These are phyloP conservation scores for Globisporangium polare DNA, from an alignment of 352 stramenopile genomes.

Conservation along the genomic window DNA sequence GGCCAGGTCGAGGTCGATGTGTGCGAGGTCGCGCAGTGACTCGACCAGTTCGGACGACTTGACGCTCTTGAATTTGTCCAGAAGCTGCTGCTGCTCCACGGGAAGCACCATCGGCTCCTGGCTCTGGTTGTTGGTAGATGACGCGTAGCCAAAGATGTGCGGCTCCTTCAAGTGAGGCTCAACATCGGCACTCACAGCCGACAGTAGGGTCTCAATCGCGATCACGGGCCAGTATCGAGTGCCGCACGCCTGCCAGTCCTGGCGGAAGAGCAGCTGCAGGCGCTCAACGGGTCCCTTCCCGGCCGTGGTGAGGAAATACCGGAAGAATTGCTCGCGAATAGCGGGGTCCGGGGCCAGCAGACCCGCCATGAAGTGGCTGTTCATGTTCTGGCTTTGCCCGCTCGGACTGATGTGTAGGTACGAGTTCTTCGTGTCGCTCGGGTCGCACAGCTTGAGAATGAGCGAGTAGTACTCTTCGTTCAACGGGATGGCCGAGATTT, in stretches of 20 bases:
- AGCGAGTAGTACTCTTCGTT: slow-evolving; percentile 79
- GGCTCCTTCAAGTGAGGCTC: slow-evolving; percentile 13
- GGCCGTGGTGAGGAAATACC: slow-evolving; percentile 50
- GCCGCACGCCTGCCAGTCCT: slow-evolving; percentile 86
- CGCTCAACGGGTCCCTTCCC: slow-evolving; percentile 39
- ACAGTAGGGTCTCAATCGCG: slow-evolving; percentile 69
- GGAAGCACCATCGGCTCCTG: not conserved
- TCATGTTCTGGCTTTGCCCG: slow-evolving; percentile 57
- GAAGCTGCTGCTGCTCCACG: slow-evolving; percentile 17
- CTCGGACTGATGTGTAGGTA: slow-evolving; percentile 70
- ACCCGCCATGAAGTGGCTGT: slow-evolving; percentile 75
- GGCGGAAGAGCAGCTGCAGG: slow-evolving; percentile 67
- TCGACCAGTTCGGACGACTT: slow-evolving; percentile 38
- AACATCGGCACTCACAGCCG: slow-evolving; percentile 28
- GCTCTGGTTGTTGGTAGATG: not conserved
- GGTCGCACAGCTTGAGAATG: slow-evolving; percentile 73
- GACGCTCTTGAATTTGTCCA: slow-evolving; percentile 25
- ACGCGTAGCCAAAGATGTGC: not conserved
- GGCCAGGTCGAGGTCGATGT: slow-evolving; percentile 82
- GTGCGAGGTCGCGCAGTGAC: slow-evolving; percentile 61
- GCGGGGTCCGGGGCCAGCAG: slow-evolving; percentile 66
- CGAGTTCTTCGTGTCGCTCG: slow-evolving; percentile 56
- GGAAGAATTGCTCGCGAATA: slow-evolving; percentile 70
- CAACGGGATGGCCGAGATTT: slow-evolving; percentile 79
- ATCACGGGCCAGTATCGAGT: slow-evolving; percentile 83